Evolutionary conservation across 2,329 filamentous ascomycete genomes (phyloP).

Genomic region (Arthrobotrys sinensis): DNA sequence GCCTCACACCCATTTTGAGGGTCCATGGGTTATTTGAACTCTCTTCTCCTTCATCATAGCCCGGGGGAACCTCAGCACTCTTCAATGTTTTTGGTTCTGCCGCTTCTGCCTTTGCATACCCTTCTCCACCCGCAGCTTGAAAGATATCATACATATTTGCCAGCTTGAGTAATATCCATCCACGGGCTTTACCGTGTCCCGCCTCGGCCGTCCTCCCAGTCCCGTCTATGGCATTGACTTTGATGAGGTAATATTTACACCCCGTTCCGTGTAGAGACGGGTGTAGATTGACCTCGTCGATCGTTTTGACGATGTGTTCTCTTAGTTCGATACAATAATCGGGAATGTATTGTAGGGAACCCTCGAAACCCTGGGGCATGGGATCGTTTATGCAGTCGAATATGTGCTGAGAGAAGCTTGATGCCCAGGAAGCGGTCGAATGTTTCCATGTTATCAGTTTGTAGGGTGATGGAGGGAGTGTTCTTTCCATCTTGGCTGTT

Average conservation of each 20-base stretch:
- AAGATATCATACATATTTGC: slow-evolving; percentile 26
- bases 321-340: background rate
- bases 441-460: slow-evolving; percentile 20
- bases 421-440: slow-evolving; percentile 8
- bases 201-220: background rate
- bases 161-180: slow-evolving; percentile 13
- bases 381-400: slow-evolving; percentile 22
- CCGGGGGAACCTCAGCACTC: background rate
- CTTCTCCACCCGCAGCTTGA: background rate
- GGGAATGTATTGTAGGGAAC: slow-evolving; percentile 7
- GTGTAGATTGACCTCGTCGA: background rate
- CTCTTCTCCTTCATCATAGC: background rate
- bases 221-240: slow-evolving; percentile 1
- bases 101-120: background rate
- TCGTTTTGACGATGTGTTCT: slow-evolving; percentile 7
- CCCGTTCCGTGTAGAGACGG: background rate
- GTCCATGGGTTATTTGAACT: background rate
- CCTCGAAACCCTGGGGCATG: background rate
- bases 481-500: slow-evolving; percentile 8
- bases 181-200: slow-evolving; percentile 4
- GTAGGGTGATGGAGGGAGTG: slow-evolving; percentile 10
- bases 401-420: background rate
- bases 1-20: background rate
- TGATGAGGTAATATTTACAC: slow-evolving; percentile 16
- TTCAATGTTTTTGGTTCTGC: background rate